Base-by-base conservation (phyloP, 2,329 filamentous ascomycete species). In the Venturia effusa region DNA sequence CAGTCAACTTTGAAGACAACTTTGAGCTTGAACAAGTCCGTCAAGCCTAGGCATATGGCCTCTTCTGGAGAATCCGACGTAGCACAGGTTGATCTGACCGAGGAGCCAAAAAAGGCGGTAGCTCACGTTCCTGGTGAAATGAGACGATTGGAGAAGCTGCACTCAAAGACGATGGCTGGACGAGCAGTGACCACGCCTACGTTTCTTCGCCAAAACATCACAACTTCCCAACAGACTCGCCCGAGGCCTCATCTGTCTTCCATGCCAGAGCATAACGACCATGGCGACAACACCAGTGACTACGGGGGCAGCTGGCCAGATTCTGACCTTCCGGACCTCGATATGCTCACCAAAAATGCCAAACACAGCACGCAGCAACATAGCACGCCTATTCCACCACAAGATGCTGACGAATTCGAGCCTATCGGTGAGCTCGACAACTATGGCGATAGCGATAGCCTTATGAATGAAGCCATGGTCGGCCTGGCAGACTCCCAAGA, bases 401-500 rank as follows among this genome's bases (percentile, higher is more conserved):
- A n/a, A 32, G n/a, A 32, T 22, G 30, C 24, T 17, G 59, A 22
- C 32, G 54, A 61, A 3, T 37, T 57, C 4, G 30, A 32, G 34
- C 30, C 15, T 7, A 4, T n/a, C 0, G 67, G 67, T 41, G 40
- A 63, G 34, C 64, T 27, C 27, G 30, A 63, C 5, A 40, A 59
- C n/a, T 74, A 70, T 59, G 69, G 63, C 7, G 72, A 74, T 27
- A 51, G 24, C 24, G 68, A 71, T 19, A 71, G 73, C 41, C 74
- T 73, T 0, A 65, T 75, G 4, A 68, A 66, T 19, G 72, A 73
- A n/a, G 71, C 68, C 24, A 68, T 75, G 67, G 61, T 74, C 11
- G 73, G 72, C 7, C 64, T 73, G 17, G 69, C 66, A 6, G 73
- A 74, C 66, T 73, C 71, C 6, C 68, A 72, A n/a, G 64, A 67